Base-by-base conservation (phyloP, 1,284 basidiomycete genomes). In the Hypsizygus ulmarius region DNA sequence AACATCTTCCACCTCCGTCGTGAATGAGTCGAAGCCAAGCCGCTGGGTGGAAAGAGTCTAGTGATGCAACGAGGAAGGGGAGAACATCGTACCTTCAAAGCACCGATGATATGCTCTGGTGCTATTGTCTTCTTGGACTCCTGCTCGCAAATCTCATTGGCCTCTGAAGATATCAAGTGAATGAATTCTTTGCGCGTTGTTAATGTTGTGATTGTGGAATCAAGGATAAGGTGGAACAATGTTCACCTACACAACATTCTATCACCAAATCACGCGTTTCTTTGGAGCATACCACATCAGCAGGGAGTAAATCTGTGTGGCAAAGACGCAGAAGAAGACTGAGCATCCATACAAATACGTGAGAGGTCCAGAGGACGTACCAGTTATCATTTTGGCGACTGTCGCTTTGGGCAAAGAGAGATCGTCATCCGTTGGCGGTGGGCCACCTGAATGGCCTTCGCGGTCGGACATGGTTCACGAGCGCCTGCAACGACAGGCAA, bases 121-220 rank as follows among this genome's bases (percentile, higher is more conserved):
- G 94, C 92, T 59, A 99, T 99, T 0, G 96, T 99, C 76, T 99
- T 99, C 75, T 98, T 98, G n/a, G 90, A 89, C 62, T 95, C 93
- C 65, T 92, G 87, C 64, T 99, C 97, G 67, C 97, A 99, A 50
- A 97, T 93, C 58, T 97, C 93, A 69, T 99, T 99, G 44, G 95
- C 90, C 68, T 98, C 94, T 5, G 95, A 95, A 11, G 97, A 97
- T 63, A 99, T 89, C 64, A 99, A 73, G 64, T 97, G 93, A 59
- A 99, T 96, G 70, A 98, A 99, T 76, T 99, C 96, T 97, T 61
- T 5, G 38, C 39, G 18, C 19, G 9, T 3, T 32, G 41, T 45
- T 10, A 39, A 25, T 28, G 43, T 37, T 40, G 28, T 55, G 14
- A 52, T 42, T 55, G 41, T 59, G 52, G 50, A 46, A 50, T 54